Conservation (phyloP, 352 stramenopile genomes). For the Pythium brassicae region DNA sequence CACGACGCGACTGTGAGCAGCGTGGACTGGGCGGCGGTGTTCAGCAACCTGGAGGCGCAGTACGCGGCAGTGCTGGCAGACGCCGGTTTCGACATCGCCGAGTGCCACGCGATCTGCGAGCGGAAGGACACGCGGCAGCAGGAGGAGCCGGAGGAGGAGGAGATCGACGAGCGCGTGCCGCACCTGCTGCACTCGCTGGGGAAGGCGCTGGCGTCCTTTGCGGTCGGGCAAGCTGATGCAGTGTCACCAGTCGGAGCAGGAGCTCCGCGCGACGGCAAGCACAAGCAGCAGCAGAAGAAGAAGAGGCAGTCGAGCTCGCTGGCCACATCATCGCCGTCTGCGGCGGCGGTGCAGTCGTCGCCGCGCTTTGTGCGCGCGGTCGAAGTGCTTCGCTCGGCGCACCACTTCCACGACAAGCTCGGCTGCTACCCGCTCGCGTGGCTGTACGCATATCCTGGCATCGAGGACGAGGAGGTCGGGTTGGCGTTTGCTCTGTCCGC, state of each 20-base stretch:
- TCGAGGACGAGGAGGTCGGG: constrained; percentile 55
- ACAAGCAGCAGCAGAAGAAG: constrained; percentile 12
- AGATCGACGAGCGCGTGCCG: constrained; percentile 57
- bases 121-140: constrained; percentile 57
- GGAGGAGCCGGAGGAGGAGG: constrained; percentile 54
- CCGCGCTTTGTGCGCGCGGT: constrained; percentile 44
- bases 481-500: not conserved
- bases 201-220: constrained; percentile 44
- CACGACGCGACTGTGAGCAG: not conserved
- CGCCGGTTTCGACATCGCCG: constrained; percentile 43
- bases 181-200: constrained; percentile 64
- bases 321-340: not conserved
- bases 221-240: not conserved
- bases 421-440: constrained; percentile 70
- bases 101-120: constrained; percentile 64
- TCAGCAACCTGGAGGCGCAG: constrained; percentile 38
- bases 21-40: constrained; percentile 34
- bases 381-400: constrained; percentile 56
- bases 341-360: constrained; percentile 7
- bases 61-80: constrained; percentile 33
- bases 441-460: constrained; percentile 49
- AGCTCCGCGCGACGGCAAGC: constrained; percentile 5
- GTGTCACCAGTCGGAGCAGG: not conserved
- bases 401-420: constrained; percentile 83
- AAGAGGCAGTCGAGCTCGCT: not conserved